phyloP scores from a whole-genome alignment of 2,329 filamentous ascomycete genomes.

The Tolypocladium paradoxum region DNA sequence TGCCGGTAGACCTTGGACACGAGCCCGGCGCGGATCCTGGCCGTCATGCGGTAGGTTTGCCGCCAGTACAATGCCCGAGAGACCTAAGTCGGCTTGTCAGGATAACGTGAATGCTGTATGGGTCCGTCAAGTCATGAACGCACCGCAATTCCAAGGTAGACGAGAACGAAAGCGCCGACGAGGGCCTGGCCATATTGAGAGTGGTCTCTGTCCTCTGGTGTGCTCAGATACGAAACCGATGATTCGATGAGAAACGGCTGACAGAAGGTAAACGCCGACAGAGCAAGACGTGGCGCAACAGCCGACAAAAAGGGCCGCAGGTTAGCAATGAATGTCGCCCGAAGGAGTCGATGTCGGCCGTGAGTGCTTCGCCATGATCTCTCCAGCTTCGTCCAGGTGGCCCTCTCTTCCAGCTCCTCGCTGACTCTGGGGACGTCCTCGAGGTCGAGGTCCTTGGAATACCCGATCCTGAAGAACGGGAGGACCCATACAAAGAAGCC shows the following conservation, averaged over 20 bases:
- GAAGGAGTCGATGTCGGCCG: not conserved
- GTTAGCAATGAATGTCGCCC: not conserved
- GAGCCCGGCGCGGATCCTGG: not conserved
- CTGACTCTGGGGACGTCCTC: not conserved
- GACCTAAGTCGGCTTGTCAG: not conserved
- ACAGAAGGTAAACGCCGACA: not conserved
- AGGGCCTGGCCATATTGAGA: not conserved
- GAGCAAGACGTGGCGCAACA: not conserved
- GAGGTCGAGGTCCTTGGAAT: not conserved
- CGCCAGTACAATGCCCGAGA: conserved; percentile 1
- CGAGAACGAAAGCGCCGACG: not conserved
- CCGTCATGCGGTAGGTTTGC: not conserved
- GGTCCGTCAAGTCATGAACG: not conserved
- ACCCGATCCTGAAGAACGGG: not conserved
- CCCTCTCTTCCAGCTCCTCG: not conserved
- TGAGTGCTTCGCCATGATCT: not conserved
- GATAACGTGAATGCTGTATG: not conserved
- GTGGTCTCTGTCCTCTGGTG: not conserved
- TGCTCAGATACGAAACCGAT: not conserved
- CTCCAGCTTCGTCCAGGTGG: not conserved
- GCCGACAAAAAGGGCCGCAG: not conserved
- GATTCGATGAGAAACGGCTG: conserved; percentile 1
- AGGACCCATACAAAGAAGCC: conserved; percentile 1
- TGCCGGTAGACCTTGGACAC: not conserved
- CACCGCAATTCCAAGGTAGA: not conserved